Evolutionary conservation across 2,329 filamentous ascomycete species (phyloP), one percentile per base, ranked within the genome.

Genomic region (Rosellinia necatrix): DNA sequence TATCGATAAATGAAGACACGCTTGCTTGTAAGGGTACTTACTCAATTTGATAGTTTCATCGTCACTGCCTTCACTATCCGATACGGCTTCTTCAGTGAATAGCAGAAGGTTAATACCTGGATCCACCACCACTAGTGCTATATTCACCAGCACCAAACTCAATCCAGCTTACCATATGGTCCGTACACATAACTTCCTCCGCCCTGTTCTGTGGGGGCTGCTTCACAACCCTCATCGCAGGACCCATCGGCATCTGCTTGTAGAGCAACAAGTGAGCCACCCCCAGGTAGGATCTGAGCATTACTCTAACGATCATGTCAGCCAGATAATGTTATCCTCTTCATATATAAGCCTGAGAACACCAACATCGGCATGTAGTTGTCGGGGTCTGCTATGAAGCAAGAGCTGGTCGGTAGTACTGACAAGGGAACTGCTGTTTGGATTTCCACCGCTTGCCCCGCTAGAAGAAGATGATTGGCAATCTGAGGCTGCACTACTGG

Each of bases 241-340:
- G 15, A 37, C 12, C 49, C 19, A 4, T 7, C 37, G 8, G 49
- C 43, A 13, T 49, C 35, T 7, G 42, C 27, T 42, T 12, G 42
- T 19, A 57, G 12, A 27, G 49, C 21, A 49, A 43, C 37, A 34
- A 44, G 37, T 22, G 43, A 30, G n/a, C 49, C 37, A 40, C 21
- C 22, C 27, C 32, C 37, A 15, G 22, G 30, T 43, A 10, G 37
- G 29, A n/a, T n/a, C n/a, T 38, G 35, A 29, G 25, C 24, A 8
- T 53, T 44, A 3, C 25, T 37, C 49, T 53, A 37, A 21, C 10
- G 40, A 27, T 6, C 19, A 1, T 3, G 12, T 19, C 2, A 9
- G 9, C 52, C 19, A 56, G 37, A n/a, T 17, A 25, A 15, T 29
- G 29, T n/a, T 25, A 38, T 15, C 13, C 10, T 43, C 19, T 12